Conservation (phyloP, 306 rosid genomes). For the Dryas octopetala region DNA sequence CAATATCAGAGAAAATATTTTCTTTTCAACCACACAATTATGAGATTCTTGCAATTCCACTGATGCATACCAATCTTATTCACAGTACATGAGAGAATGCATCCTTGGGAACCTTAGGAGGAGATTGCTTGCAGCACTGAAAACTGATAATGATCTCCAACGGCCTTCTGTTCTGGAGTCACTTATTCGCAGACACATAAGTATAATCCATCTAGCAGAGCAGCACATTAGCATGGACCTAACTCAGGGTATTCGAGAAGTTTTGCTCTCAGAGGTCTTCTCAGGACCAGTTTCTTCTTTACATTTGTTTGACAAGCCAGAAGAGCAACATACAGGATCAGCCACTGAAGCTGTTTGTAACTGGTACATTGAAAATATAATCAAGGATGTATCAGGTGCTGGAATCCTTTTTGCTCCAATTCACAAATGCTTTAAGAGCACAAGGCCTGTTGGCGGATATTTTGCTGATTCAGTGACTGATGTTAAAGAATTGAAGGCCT, state of each 20-base stretch:
- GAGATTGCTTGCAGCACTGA: constrained; percentile 88
- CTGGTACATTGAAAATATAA: constrained; percentile 95
- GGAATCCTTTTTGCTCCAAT: constrained; percentile 90
- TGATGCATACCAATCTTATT: constrained; percentile 31
- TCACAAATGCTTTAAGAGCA: constrained; percentile 94
- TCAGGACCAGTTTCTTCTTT: constrained; percentile 96
- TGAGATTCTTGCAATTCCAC: constrained; percentile 4
- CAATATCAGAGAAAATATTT: background rate
- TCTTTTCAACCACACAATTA: background rate
- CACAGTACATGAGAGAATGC: constrained; percentile 99
- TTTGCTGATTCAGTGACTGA: constrained; percentile 98
- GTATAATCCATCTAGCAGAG: constrained; percentile 93
- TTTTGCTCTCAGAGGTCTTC: constrained; percentile 80
- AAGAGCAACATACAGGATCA: constrained; percentile 84
- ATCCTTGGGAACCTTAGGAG: constrained; percentile 96
- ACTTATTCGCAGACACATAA: constrained; percentile 74
- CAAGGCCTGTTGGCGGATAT: constrained; percentile 98
- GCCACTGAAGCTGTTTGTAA: constrained; percentile 88
- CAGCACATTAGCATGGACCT: constrained; percentile 99
- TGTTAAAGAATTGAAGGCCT: constrained; percentile 78
- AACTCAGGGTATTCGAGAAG: constrained; percentile 93
- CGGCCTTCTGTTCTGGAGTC: constrained; percentile 91
- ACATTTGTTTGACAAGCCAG: constrained; percentile 83
- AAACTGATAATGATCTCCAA: constrained; percentile 94
- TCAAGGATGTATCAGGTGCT: constrained; percentile 89